phyloP scores from a whole-genome alignment of 1,284 basidiomycete genomes.

The Papiliotrema nemorosa region DNA sequence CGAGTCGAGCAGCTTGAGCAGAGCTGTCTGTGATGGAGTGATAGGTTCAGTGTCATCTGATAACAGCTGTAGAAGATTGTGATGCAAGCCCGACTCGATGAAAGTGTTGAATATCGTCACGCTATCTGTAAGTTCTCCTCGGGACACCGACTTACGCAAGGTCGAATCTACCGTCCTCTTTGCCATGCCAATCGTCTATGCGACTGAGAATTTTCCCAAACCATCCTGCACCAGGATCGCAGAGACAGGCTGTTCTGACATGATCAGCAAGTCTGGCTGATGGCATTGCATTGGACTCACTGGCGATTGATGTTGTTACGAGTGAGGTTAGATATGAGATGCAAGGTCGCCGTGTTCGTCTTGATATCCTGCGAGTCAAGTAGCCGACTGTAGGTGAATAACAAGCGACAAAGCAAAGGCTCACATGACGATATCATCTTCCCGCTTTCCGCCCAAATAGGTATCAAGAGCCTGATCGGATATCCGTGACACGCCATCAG shows the following conservation, averaged over 20 bases:
- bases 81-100: conserved; percentile 46
- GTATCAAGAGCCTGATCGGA: conserved; percentile 18
- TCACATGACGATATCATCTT: conserved; percentile 64
- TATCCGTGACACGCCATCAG: conserved; percentile 8
- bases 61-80: conserved; percentile 42
- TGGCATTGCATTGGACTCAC: conserved; percentile 53
- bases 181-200: conserved; percentile 64
- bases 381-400: conserved; percentile 59
- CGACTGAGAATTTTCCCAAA: conserved; percentile 53
- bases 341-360: conserved; percentile 61
- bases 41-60: conserved; percentile 59
- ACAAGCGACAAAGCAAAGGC: conserved; percentile 26
- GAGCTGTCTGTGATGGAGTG: conserved; percentile 72
- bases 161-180: conserved; percentile 66
- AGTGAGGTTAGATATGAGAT: conserved; percentile 69
- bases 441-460: conserved; percentile 36
- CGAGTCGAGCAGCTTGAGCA: conserved; percentile 82
- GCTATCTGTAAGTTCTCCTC: conserved; percentile 25
- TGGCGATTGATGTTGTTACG: conserved; percentile 56
- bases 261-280: background rate
- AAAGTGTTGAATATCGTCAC: conserved; percentile 51
- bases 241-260: conserved; percentile 14
- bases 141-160: conserved; percentile 56
- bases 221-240: conserved; percentile 23
- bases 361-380: conserved; percentile 64